Percentiles rank a stretch among this genome's conserved stretches.
These are phyloP conservation scores for Mycena vitilis DNA, from an alignment of 768 basidiomycete genomes.

Conservation along the genomic window DNA sequence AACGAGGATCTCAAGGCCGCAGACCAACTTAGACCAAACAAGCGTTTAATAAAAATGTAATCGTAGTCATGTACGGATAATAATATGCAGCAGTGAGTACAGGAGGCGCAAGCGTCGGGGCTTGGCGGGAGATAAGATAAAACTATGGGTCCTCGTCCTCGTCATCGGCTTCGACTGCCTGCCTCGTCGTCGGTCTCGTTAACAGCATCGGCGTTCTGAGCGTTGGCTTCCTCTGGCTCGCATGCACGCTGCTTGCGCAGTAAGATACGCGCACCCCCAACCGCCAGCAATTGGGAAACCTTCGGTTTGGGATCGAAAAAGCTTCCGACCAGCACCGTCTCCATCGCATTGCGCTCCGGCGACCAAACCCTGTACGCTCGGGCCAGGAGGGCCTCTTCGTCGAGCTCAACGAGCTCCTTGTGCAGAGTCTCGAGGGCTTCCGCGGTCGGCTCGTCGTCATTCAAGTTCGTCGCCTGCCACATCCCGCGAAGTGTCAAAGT, in stretches of 20 bases:
- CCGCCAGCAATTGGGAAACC: conserved; percentile 7
- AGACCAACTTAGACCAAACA: background rate
- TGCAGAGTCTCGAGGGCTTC: conserved; percentile 15
- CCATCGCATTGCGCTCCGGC: background rate
- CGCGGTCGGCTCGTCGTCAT: background rate
- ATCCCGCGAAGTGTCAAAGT: conserved; percentile 19
- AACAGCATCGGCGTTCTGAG: too few species aligned
- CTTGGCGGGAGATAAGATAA: too few species aligned
- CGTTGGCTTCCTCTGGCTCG: too few species aligned
- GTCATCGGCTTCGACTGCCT: too few species aligned
- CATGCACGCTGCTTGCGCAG: too few species aligned
- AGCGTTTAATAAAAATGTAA: background rate
- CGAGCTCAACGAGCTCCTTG: conserved; percentile 10
- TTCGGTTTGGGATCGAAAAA: conserved; percentile 9
- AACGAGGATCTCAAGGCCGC: background rate
- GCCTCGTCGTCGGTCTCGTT: too few species aligned
- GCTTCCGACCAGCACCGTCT: conserved; percentile 9
- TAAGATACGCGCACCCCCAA: conserved; percentile 28
- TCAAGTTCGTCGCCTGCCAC: conserved; percentile 10
- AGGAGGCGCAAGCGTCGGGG: too few species aligned
- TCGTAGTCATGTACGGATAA: too few species aligned
- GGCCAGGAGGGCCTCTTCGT: conserved; percentile 18
- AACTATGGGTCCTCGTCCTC: too few species aligned
- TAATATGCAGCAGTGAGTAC: too few species aligned
- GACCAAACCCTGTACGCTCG: conserved; percentile 16